Conservation (phyloP, 148 eudicot species). For the Rheum nobile region DNA sequence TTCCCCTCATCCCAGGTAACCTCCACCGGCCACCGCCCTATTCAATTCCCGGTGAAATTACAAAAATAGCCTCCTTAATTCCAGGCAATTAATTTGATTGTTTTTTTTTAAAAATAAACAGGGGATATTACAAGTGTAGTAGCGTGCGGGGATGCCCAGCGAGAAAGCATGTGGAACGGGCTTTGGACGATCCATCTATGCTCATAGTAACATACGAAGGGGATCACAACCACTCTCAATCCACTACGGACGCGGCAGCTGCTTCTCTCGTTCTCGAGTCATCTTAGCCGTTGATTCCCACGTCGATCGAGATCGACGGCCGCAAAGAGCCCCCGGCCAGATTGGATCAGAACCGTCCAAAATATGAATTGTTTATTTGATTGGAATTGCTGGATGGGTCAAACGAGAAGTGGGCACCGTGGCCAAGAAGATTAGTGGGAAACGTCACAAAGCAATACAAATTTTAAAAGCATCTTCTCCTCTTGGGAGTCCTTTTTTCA, state of each 20-base stretch:
- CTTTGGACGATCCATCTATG: conserved; percentile 72
- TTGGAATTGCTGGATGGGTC: background rate
- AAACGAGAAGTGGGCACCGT: background rate
- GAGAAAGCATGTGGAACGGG: conserved; percentile 79
- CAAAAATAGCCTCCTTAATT: background rate
- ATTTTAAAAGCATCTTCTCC: background rate
- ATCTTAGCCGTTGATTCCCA: conserved; percentile 20
- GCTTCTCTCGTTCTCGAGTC: conserved; percentile 65
- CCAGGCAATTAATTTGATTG: background rate
- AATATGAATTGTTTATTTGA: background rate
- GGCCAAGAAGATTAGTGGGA: conserved; percentile 8
- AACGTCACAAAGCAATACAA: conserved; percentile 5
- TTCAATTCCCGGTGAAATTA: background rate
- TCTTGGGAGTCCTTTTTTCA: background rate
- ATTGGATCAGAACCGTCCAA: conserved; percentile 3
- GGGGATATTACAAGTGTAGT: conserved; percentile 96
- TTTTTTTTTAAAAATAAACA: conserved; percentile 11
- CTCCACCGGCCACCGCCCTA: background rate
- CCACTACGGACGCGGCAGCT: conserved; percentile 36
- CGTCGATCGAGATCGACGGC: background rate
- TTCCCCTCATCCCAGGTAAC: conserved; percentile 87
- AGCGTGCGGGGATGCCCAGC: conserved; percentile 90
- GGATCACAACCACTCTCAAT: conserved; percentile 69
- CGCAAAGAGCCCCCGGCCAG: background rate
- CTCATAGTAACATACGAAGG: conserved; percentile 86